Evolutionary conservation across 768 basidiomycete genomes (phyloP).

Genomic region (Chalciporus sphaerocephalus): DNA sequence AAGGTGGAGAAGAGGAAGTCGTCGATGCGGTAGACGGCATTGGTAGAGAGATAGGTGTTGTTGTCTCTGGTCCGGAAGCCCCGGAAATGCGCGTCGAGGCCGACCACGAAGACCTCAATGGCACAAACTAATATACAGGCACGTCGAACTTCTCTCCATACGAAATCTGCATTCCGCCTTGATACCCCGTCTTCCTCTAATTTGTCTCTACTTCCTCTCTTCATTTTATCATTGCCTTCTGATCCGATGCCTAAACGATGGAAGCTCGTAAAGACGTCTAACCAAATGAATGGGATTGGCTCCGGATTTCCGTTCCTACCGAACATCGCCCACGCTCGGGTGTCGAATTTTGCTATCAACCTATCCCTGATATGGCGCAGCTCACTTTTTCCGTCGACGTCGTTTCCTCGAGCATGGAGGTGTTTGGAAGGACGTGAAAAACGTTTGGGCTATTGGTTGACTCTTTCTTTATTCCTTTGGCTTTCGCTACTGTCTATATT

Average conservation of each 20-base stretch:
- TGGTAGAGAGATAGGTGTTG: conserved; percentile 23
- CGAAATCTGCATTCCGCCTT: conserved; percentile 29
- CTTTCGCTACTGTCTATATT: conserved; percentile 30
- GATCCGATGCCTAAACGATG: conserved; percentile 31
- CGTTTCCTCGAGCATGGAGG: conserved; percentile 5
- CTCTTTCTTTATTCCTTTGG: conserved; percentile 47
- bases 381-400: neutral
- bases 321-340: conserved; percentile 4
- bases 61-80: conserved; percentile 25
- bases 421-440: conserved; percentile 18
- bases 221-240: conserved; percentile 13
- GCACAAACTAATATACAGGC: conserved; percentile 18
- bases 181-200: conserved; percentile 26
- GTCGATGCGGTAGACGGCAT: conserved; percentile 20
- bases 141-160: conserved; percentile 17
- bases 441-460: conserved; percentile 63
- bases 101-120: conserved; percentile 24
- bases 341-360: conserved; percentile 7
- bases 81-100: conserved; percentile 45
- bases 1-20: conserved; percentile 23
- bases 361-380: conserved; percentile 8
- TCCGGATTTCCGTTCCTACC: conserved; percentile 33
- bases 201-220: conserved; percentile 23
- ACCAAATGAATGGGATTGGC: conserved; percentile 41
- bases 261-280: conserved; percentile 31